Evolutionary conservation across 1,139 yeast species (phyloP).

Genomic region (Hemisphaericaspora lyxosophila): DNA sequence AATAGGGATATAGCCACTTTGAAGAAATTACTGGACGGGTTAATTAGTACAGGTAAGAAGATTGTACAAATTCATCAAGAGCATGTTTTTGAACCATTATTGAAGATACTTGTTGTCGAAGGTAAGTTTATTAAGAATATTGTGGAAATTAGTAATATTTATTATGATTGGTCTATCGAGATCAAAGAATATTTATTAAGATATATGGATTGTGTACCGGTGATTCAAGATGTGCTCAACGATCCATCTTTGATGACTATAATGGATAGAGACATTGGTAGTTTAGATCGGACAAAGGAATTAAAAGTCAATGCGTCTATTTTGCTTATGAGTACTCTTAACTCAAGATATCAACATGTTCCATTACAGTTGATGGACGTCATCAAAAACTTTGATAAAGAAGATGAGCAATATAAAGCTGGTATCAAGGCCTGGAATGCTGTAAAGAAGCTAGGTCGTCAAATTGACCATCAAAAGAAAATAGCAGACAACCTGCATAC

Average conservation of each 20-base stretch:
- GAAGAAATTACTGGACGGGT: constrained; percentile 50
- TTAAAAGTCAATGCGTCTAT: constrained; percentile 55
- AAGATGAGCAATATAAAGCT: constrained; percentile 56
- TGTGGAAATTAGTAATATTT: constrained; percentile 57
- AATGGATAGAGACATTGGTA: constrained; percentile 46
- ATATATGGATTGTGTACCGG: constrained; percentile 53
- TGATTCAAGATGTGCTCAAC: constrained; percentile 32
- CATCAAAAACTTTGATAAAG: constrained; percentile 43
- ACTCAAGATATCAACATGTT: constrained; percentile 70
- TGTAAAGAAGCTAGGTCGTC: constrained; percentile 36
- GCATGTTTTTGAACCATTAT: constrained; percentile 54
- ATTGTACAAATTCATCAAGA: constrained; percentile 59
- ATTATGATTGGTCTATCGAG: constrained; percentile 62
- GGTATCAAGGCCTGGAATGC: constrained; percentile 54
- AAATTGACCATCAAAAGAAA: constrained; percentile 51
- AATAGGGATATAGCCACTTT: constrained; percentile 30
- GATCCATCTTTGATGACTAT: constrained; percentile 53
- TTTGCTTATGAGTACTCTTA: constrained; percentile 71
- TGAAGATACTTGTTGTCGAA: constrained; percentile 42
- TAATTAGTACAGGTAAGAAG: constrained; percentile 62
- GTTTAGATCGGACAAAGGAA: constrained; percentile 41
- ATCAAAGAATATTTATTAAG: constrained; percentile 45
- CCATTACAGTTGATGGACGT: constrained; percentile 68
- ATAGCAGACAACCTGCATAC: constrained; percentile 55
- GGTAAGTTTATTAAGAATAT: constrained; percentile 62